phyloP scores from a whole-genome alignment of 1,284 basidiomycete genomes.

The Pseudozyma flocculosa region DNA sequence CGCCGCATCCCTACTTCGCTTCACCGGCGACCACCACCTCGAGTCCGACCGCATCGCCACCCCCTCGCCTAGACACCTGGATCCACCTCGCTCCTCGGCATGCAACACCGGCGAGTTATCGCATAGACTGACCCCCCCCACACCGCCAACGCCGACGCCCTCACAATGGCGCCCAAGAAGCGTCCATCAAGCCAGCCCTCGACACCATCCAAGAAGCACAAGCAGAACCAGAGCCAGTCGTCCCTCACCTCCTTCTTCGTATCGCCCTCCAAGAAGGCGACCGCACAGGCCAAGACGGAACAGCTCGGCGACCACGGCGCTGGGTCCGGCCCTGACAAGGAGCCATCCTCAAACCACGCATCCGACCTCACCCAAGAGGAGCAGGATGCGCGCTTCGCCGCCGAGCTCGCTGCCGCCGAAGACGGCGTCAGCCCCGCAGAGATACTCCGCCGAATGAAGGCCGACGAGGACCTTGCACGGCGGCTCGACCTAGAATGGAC shows the following conservation, averaged over 20 bases:
- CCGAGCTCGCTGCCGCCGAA: conserved; percentile 27
- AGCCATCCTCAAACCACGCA: too few relatives aligned
- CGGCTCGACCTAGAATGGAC: conserved; percentile 27
- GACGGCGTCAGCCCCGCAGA: conserved; percentile 10
- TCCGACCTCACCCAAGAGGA: conserved; percentile 17
- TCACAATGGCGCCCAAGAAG: conserved; percentile 21
- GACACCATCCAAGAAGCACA: conserved; percentile 24
- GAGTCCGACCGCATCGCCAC: too few relatives aligned
- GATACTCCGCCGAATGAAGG: conserved; percentile 11
- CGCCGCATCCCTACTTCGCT: too few relatives aligned
- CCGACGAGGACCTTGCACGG: conserved; percentile 31
- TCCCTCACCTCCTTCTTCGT: conserved; percentile 34
- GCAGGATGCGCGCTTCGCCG: conserved; percentile 24
- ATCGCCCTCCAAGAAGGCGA: not conserved
- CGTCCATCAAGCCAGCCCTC: conserved; percentile 13
- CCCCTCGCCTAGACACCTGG: too few relatives aligned
- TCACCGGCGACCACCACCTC: too few relatives aligned
- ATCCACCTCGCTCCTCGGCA: too few relatives aligned
- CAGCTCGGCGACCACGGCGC: too few relatives aligned
- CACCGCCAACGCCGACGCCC: too few relatives aligned
- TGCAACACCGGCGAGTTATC: too few relatives aligned
- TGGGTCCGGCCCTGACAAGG: too few relatives aligned
- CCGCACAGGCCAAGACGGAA: not conserved
- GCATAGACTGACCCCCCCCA: too few relatives aligned
- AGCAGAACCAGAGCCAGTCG: conserved; percentile 16